Percentiles rank a stretch among this genome's conserved stretches.
Evolutionary conservation across 257 asterid genomes (phyloP).

Genomic region (Gardenia jasminoides): DNA sequence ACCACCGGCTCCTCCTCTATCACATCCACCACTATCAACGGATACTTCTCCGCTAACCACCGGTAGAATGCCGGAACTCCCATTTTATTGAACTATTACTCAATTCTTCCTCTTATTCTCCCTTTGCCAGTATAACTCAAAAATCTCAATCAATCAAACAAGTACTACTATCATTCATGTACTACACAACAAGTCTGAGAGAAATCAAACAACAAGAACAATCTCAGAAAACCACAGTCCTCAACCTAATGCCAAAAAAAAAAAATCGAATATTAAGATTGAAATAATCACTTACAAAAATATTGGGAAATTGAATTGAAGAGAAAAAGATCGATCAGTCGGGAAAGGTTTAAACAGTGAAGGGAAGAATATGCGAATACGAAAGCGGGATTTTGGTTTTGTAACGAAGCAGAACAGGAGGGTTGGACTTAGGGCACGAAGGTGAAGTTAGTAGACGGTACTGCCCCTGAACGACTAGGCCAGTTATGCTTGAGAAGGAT

Average conservation of each 20-base stretch:
- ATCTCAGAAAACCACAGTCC: no score
- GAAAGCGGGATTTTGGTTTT: constrained; percentile 16
- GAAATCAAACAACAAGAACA: no score
- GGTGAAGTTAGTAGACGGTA: no score
- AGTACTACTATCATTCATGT: no score
- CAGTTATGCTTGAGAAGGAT: no score
- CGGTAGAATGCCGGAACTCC: constrained; percentile 99
- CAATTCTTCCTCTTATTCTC: constrained; percentile 1
- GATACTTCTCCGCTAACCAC: constrained; percentile 99
- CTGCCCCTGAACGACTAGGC: no score
- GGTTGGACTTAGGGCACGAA: no score
- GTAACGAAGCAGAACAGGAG: background rate
- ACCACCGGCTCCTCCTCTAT: constrained; percentile 81
- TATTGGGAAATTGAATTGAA: background rate
- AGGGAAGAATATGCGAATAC: constrained; percentile 16
- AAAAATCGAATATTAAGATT: background rate
- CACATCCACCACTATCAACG: constrained; percentile 79
- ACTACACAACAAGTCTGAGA: no score
- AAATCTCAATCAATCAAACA: background rate
- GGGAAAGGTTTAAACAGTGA: constrained; percentile 1
- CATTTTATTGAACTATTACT: constrained; percentile 34
- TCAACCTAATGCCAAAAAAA: background rate
- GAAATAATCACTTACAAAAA: background rate
- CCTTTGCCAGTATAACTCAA: background rate
- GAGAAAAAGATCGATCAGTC: background rate